Base-by-base conservation (phyloP, 176 grass and related monocot genomes). In the Phyllostachys edulis region DNA sequence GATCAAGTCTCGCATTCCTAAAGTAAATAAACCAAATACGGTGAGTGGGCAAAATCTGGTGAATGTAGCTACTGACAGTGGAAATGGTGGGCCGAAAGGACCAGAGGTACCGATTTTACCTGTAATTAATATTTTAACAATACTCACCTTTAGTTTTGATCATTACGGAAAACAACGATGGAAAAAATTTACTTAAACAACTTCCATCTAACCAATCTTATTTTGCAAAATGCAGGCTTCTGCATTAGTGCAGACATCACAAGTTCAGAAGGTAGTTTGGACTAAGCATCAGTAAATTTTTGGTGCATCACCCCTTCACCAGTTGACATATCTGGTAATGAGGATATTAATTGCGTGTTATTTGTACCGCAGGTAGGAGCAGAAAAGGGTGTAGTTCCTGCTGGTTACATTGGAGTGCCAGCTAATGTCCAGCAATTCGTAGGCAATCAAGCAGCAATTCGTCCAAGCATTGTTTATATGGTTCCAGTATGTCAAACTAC, bases 391-490 rank as follows among this genome's bases (percentile, higher is more conserved):
- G 69, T 86, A 51, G 50, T 81, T 75, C 85, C 89, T 82, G 70
- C 75, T 74, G 77, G 82, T 77, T 91, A 90, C 70, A 88, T 94
- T 72, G 79, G 87, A 73, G 29, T 92, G 49, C 85, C 93, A 79
- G 80, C 88, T 76, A 98, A 95, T 65, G 74, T 87, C 65, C 87
- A 94, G 66, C 94, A 89, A 55, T 90, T 89, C 69, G 45, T 86
- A 77, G 87, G 89, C 77, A 91, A 78, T 69, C 93, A 93, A 90
- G 66, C 83, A 59, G 85, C 90, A 56, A 87, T 78, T 5, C 86
- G 70, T 36, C 96, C 93, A 89, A 95, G 96, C 86, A 94, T 99
- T 87, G 93, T 98, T 17, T 96, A 96, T 65, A 98, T 98, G 96
- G 94, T 98, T 81, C 96, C 93, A 71, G 93, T 98, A 87, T 77